Evolutionary conservation across 179 eudicot species (phyloP), one percentile per base, ranked within the genome.

Genomic region (Amaranthus tricolor): DNA sequence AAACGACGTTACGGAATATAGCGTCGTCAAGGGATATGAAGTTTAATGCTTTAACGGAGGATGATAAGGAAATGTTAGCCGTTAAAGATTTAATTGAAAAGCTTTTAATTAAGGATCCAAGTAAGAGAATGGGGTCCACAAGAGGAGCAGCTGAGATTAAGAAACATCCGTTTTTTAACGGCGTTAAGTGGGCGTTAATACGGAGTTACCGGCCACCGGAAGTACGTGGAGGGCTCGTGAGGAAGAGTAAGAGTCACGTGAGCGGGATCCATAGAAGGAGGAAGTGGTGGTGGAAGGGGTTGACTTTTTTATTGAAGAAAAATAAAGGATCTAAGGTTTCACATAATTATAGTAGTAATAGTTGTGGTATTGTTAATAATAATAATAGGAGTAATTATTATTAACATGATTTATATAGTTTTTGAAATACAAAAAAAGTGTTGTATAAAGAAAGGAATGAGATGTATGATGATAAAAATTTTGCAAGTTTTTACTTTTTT

Each of bases 121-220:
- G 85, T 54, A 68, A 50, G 79, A 73, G 98, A 76, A 74, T 92
- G 77, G 97, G 98, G 66, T 78, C 89, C 61, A 68, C 73, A 0
- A 82, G 85, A 72, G 98, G 98, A 9, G 96, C 98, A 5, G 77
- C 97, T 14, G 98, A 92, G 70, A 90, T 94, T 44, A 94, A 92
- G 73, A 78, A 82, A 0, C 98, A 94, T 70, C 91, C 97, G 17
- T 92, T 94, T 49, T 94, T 94, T 51, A 57, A 84, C 75, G 96
- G 93, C 9, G 76, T 92, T 3, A 92, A 90, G 78, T 94, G 98
- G 98, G 88, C 97, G 82, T 92, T 94, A 70, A 90, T 94, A 11
- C 81, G 96, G 51, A 87, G 82, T 19, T 90, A 88, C 76, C 83
- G 83, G 80, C 88, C 97, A 9, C 98, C 98, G 69, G 98, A 92